Evolutionary conservation across 441 rosid species (phyloP), one percentile per base, ranked within the genome.

Genomic region (Syzygium syzygioides): DNA sequence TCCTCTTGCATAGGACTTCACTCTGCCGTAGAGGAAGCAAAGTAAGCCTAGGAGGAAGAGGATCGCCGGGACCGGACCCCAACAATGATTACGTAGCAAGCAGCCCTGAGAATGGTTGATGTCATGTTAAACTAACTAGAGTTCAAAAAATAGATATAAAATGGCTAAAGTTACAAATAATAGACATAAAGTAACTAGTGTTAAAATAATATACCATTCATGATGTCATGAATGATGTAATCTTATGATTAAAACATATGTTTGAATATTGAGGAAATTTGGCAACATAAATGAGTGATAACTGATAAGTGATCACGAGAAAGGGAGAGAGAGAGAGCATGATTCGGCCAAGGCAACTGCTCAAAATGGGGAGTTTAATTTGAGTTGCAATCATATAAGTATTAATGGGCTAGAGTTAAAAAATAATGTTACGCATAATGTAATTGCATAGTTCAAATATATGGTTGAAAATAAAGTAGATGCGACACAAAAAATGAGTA

Each of bases 61-160:
- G 12, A 91, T 9, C 62, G 91, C 87, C 20, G 96, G 98, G 26
- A 96, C 79, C 98, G 95, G 7, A 91, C 96, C 6, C 93, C 95
- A 4, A 93, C 86, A 23, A 91, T 90, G 62, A 94, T 90, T 14
- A 94, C 93, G 79, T 93, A 93, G 14, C 92, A 91, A 13, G 92
- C 95, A 60, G 79, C 76, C 89, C 90, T 89, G 6, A 94, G 91
- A 18, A 94, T 88, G 86, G 41, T 37, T 4, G 41, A 37, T 26
- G 62, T 57, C 28, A 25, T 57, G 62, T 25, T 57, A 57, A 57
- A 10, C 14, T 25, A 57, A 57, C 26, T 57, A 57, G n/a, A 10
- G 62, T 25, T 57, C 10, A 5, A 25, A 57, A 23, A 57, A 26
- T 57, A 25, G n/a, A 57, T 57, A 57, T 57, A 57, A 57, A 10